Base-by-base conservation (phyloP, 2,329 filamentous ascomycete genomes). In the Aureobasidium pullulans region DNA sequence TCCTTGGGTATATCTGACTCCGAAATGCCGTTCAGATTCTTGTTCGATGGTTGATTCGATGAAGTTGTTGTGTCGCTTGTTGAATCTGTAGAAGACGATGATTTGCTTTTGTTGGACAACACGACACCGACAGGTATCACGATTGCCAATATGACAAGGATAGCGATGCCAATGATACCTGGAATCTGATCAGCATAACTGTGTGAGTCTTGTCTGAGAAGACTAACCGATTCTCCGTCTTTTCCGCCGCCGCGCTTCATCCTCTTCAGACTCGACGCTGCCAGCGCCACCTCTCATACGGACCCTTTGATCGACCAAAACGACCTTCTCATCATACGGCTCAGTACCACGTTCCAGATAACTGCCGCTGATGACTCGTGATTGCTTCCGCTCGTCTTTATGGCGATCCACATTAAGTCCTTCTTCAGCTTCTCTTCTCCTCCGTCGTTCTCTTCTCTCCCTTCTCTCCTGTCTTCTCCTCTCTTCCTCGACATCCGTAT, bases 141-240 rank as follows among this genome's bases (percentile, higher is more conserved):
- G 61, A 79, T 77, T 10, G 71, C 72, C 7, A 79, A 69, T 15
- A 79, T 60, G 1, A 78, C 61, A 4, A 79, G 60, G 15, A 74
- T 73, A 15, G 78, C 73, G 62, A 66, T 65, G 58, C 69, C 67
- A 19, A 57, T 32, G 19, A 65, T 63, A 15, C 53, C 62, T 61
- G 28, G 39, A 6, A 42, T 6, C 3, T 29, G 23, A 53, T 44
- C 66, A 64, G 71, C 64, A 29, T 1, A 7, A 40, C 1, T n/a
- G 0, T 29, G 8, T 16, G 8, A 15, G 16, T 37, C 19, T 10
- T 32, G 28, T 29, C 29, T 7, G 23, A n/a, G 66, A 19, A 36
- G 82, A 69, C 52, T 56, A 69, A 86, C 84, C 81, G 64, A 84
- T 79, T 66, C 82, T 83, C 72, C 87, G 86, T n/a, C 65, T 70